Percentiles rank a stretch among this genome's conserved stretches.
phyloP scores from a whole-genome alignment of 1,139 yeast species.

The Debaryomyces sp. region DNA sequence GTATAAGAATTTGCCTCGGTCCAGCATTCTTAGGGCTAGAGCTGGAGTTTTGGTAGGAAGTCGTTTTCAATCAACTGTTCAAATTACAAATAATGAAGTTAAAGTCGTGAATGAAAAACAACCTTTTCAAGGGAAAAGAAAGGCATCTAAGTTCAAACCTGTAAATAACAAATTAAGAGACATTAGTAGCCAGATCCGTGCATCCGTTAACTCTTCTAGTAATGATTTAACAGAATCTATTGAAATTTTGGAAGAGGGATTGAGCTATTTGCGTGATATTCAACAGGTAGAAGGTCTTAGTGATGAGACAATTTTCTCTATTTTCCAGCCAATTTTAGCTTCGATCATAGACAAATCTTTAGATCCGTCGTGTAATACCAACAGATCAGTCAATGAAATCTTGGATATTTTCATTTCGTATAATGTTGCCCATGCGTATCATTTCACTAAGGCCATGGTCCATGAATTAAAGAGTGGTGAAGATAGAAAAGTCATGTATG shows the following conservation, averaged over 20 bases:
- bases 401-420: constrained; percentile 31
- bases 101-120: constrained; percentile 4
- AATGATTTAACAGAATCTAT: constrained; percentile 32
- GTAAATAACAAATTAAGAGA: constrained; percentile 32
- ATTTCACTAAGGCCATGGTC: constrained; percentile 31
- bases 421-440: constrained; percentile 36
- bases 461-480: constrained; percentile 19
- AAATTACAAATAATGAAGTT: constrained; percentile 8
- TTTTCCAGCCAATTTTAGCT: constrained; percentile 31
- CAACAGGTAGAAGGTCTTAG: constrained; percentile 36
- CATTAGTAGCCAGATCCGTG: constrained; percentile 34
- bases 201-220: constrained; percentile 24
- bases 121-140: constrained; percentile 9
- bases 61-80: constrained; percentile 19
- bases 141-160: constrained; percentile 7
- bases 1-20: constrained; percentile 20
- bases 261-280: constrained; percentile 41
- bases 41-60: constrained; percentile 11
- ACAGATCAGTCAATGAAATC: constrained; percentile 23
- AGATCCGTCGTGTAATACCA: constrained; percentile 13
- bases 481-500: constrained; percentile 19
- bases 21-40: constrained; percentile 14
- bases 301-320: constrained; percentile 23
- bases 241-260: constrained; percentile 47
- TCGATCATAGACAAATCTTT: constrained; percentile 25